Base-by-base conservation (phyloP, 352 stramenopile species). In the Phytophthora pini region DNA sequence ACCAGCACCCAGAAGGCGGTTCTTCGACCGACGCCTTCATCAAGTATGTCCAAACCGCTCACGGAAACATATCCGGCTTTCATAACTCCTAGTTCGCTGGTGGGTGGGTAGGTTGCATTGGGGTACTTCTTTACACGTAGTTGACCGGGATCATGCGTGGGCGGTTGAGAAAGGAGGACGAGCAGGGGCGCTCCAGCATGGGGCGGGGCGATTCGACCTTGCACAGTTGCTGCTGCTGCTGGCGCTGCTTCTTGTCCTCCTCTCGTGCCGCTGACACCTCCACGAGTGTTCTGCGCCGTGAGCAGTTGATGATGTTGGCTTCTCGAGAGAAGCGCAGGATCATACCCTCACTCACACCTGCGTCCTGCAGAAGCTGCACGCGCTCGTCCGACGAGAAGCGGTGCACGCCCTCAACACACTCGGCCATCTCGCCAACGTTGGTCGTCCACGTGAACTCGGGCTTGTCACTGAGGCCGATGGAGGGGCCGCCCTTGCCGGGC, bases 281-380 rank as follows among this genome's bases (percentile, higher is more conserved):
- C 22, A 75, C 57, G 26, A 84, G 71, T 11, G 80, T 83, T 40
- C 76, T 74, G 46, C 79, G 62, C 5, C 80, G 76, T 15, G 80
- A 89, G 57, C 68, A 65, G 40, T 87, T 78, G 51, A 87, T 89
- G 64, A 89, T 89, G 64, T 84, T 87, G 0, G 80, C 74, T 65
- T 89, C 77, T 5, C 80, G 67, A 27, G 80, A 84, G 73, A 84
- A 87, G 17, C 80, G 80, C 59, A 86, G 64, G 68, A 89, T 89
- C 69, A 89, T 89, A 31, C 76, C 80, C 22, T 89, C 80, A 50
- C 72, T 84, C 52, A 87, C 79, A 29, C 80, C 80, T 0, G 76
- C 77, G 39, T 52, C 55, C 43, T 83, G 73, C 31, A 89, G 65
- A 65, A 89, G 56, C 11, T 65, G 76, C 58, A 84, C 72, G 39